Conservation (phyloP, 108 stramenopile genomes). For the Cylindrotheca fusiformis region DNA sequence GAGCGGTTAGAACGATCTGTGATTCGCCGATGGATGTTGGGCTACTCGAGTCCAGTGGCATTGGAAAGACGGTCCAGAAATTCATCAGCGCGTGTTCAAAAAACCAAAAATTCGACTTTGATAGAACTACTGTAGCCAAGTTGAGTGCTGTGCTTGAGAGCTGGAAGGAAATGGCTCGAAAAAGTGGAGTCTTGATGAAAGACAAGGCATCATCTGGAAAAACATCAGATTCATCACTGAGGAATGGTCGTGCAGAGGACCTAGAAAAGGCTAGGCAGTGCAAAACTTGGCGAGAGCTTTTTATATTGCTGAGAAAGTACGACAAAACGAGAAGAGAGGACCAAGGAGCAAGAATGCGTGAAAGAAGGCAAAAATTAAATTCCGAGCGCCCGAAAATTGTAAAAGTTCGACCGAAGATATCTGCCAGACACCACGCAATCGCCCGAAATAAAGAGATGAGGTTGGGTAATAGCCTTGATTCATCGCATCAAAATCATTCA, state of each 20-base stretch:
- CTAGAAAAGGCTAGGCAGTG: slow-evolving; percentile 33
- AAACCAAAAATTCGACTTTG: slow-evolving; percentile 21
- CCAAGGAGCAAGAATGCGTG: slow-evolving; percentile 54
- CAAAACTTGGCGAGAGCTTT: slow-evolving; percentile 49
- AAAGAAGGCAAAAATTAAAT: slow-evolving; percentile 36
- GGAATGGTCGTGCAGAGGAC: slow-evolving; percentile 11
- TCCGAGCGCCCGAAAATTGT: slow-evolving; percentile 57
- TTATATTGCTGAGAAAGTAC: slow-evolving; percentile 27
- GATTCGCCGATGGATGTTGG: slow-evolving; percentile 45
- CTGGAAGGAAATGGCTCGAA: slow-evolving; percentile 51
- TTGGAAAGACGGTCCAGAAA: slow-evolving; percentile 47
- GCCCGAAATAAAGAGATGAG: slow-evolving; percentile 30
- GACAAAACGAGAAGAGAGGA: slow-evolving; percentile 30
- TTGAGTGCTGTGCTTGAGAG: slow-evolving; percentile 25
- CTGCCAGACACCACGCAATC: too few species aligned
- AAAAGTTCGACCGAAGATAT: slow-evolving; percentile 55
- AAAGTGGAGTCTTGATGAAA: slow-evolving; percentile 27
- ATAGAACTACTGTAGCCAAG: slow-evolving; percentile 24
- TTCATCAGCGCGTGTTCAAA: slow-evolving; percentile 29
- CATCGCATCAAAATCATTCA: neutral
- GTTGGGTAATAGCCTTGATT: slow-evolving; percentile 10
- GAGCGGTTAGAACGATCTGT: slow-evolving; percentile 19
- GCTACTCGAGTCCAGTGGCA: slow-evolving; percentile 35
- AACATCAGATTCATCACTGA: neutral
- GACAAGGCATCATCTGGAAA: neutral